A percentile compares a stretch with the other conserved stretches of the same genome.
Evolutionary conservation across 2,329 filamentous ascomycete species (phyloP).

Genomic region (Paracoccidioides lutzii): DNA sequence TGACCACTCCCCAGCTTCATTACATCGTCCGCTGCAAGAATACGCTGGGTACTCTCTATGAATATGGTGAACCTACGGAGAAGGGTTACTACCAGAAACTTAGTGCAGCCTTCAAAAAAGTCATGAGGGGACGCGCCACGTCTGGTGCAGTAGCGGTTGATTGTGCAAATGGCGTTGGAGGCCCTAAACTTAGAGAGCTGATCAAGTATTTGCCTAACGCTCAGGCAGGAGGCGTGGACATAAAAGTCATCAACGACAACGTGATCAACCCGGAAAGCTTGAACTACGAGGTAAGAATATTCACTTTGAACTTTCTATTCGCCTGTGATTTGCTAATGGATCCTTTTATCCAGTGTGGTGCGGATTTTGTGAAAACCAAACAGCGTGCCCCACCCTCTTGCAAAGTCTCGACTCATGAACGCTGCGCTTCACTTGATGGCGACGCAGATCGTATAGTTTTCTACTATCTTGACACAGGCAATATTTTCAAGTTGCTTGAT

Average conservation of each 20-base stretch:
- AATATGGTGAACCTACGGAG: slow-evolving; percentile 83
- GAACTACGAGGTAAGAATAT: slow-evolving; percentile 59
- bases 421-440: slow-evolving; percentile 84
- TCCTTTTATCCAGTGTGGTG: slow-evolving; percentile 54
- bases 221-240: slow-evolving; percentile 56
- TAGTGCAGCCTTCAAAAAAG: slow-evolving; percentile 66
- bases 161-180: slow-evolving; percentile 93
- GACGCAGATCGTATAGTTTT: slow-evolving; percentile 94
- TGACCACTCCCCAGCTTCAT: slow-evolving; percentile 96
- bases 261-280: slow-evolving; percentile 78
- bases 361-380: slow-evolving; percentile 94
- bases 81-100: slow-evolving; percentile 93
- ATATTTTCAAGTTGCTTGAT: slow-evolving; percentile 81
- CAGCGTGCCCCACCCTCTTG: slow-evolving; percentile 78
- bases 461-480: slow-evolving; percentile 76
- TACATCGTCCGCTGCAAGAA: slow-evolving; percentile 93
- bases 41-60: slow-evolving; percentile 71
- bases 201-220: slow-evolving; percentile 66
- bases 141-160: slow-evolving; percentile 70
- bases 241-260: slow-evolving; percentile 85
- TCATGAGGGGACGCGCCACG: slow-evolving; percentile 64
- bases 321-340: slow-evolving; percentile 9
- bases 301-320: not conserved
- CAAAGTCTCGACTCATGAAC: slow-evolving; percentile 60
- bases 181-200: slow-evolving; percentile 75